Evolutionary conservation across 371 early-diverging fungal genomes (phyloP).

Genomic region (Haplosporangium sp.): DNA sequence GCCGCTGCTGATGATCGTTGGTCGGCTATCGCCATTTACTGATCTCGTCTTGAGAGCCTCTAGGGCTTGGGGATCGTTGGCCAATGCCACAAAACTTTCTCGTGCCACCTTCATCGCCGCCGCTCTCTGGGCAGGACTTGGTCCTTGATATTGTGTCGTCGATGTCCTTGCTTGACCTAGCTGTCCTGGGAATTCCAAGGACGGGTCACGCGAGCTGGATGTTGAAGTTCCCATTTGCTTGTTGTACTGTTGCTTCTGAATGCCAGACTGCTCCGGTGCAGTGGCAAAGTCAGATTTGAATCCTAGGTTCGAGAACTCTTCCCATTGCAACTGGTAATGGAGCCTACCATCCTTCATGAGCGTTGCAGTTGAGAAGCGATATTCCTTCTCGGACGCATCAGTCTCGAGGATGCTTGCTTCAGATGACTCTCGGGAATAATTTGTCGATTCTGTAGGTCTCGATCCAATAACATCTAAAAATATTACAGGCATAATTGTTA

Average conservation of each 20-base stretch:
- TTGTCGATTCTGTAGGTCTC: neutral
- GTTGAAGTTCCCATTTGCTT: slow-evolving; percentile 8
- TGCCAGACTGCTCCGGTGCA: slow-evolving; percentile 46
- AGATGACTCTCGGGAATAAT: neutral
- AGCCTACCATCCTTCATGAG: slow-evolving; percentile 58
- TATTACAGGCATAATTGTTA: slow-evolving; percentile 17
- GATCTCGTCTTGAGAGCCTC: slow-evolving; percentile 26
- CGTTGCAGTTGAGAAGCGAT: slow-evolving; percentile 45
- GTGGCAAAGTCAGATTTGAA: slow-evolving; percentile 37
- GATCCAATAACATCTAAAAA: neutral
- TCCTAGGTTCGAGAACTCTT: slow-evolving; percentile 45
- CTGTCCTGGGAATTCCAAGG: slow-evolving; percentile 41
- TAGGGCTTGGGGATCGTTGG: slow-evolving; percentile 34
- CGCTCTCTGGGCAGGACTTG: slow-evolving; percentile 43
- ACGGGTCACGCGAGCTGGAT: slow-evolving; percentile 21
- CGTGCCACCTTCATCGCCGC: slow-evolving; percentile 31
- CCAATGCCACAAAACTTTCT: slow-evolving; percentile 35
- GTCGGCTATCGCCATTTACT: neutral
- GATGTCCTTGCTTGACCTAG: slow-evolving; percentile 36
- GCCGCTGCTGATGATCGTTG: slow-evolving; percentile 35
- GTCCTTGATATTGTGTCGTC: slow-evolving; percentile 23
- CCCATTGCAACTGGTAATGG: slow-evolving; percentile 53
- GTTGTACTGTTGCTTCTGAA: slow-evolving; percentile 15
- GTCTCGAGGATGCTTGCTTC: slow-evolving; percentile 30
- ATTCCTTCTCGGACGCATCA: slow-evolving; percentile 23